These are phyloP conservation scores for Talaromyces albobiverticillius DNA, from an alignment of 2,329 filamentous ascomycete genomes.

Conservation along the genomic window DNA sequence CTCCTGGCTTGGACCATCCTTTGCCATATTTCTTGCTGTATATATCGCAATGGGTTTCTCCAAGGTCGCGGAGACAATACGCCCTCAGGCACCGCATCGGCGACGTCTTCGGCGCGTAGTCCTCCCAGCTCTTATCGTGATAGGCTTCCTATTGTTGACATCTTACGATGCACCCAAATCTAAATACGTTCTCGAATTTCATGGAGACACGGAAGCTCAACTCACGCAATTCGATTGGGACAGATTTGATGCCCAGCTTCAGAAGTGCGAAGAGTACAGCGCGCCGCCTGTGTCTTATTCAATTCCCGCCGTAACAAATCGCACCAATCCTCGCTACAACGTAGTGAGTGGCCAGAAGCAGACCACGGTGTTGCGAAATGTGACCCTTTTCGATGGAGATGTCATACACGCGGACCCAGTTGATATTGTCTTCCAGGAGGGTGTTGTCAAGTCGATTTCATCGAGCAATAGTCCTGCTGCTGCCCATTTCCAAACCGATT, in stretches of 20 bases:
- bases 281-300: slow-evolving; percentile 23
- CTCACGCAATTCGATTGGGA: slow-evolving; percentile 14
- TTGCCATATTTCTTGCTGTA: not conserved
- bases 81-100: slow-evolving; percentile 2
- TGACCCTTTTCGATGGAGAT: slow-evolving; percentile 45
- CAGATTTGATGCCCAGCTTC: slow-evolving; percentile 17
- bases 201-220: slow-evolving; percentile 9
- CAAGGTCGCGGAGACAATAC: not conserved
- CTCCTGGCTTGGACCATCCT: not conserved
- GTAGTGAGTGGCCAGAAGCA: slow-evolving; percentile 35
- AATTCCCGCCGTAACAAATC: slow-evolving; percentile 16
- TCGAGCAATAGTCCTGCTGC: not conserved
- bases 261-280: slow-evolving; percentile 24
- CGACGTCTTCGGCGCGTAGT: slow-evolving; percentile 8
- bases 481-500: not conserved
- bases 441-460: slow-evolving; percentile 41
- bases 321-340: slow-evolving; percentile 43
- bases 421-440: slow-evolving; percentile 40
- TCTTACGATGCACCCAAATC: slow-evolving; percentile 10
- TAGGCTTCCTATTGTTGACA: slow-evolving; percentile 12
- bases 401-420: slow-evolving; percentile 28
- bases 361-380: slow-evolving; percentile 39
- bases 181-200: slow-evolving; percentile 15
- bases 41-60: not conserved
- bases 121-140: slow-evolving; percentile 7